A percentile compares a stretch with the other conserved stretches of the same genome.
Conservation (phyloP, 2,329 filamentous ascomycete genomes). For the Monosporascus sp. region DNA sequence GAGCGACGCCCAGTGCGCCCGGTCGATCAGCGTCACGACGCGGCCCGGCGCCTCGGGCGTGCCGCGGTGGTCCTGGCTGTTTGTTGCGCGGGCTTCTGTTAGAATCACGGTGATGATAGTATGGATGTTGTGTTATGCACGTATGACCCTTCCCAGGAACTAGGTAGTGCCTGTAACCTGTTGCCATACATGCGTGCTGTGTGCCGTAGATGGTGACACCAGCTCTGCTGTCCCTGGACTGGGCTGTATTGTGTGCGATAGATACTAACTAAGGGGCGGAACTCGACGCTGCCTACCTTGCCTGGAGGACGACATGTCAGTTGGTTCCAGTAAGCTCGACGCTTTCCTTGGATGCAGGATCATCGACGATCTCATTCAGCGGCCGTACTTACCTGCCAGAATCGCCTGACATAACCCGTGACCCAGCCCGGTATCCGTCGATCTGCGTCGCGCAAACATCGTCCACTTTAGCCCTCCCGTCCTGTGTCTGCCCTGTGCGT, state of each 20-base stretch:
- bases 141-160: conserved; percentile 1
- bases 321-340: background rate
- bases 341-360: too few relatives aligned
- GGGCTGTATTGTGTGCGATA: too few relatives aligned
- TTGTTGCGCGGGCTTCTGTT: background rate
- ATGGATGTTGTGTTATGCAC: conserved; percentile 7
- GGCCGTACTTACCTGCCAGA: conserved; percentile 76
- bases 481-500: background rate
- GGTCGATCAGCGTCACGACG: conserved; percentile 88
- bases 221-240: too few relatives aligned
- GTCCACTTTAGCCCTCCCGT: conserved; percentile 3
- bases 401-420: conserved; percentile 86
- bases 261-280: background rate
- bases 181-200: too few relatives aligned
- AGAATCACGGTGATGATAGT: background rate
- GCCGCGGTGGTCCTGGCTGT: conserved; percentile 88
- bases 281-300: background rate
- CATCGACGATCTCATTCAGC: background rate
- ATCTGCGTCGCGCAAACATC: conserved; percentile 47
- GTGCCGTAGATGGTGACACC: too few relatives aligned
- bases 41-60: conserved; percentile 83
- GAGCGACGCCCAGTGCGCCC: conserved; percentile 74
- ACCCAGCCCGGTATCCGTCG: conserved; percentile 84
- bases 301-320: background rate
- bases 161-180: too few relatives aligned